These are phyloP conservation scores for Hypsizygus ulmarius DNA, from an alignment of 1,284 basidiomycete genomes.

Conservation along the genomic window DNA sequence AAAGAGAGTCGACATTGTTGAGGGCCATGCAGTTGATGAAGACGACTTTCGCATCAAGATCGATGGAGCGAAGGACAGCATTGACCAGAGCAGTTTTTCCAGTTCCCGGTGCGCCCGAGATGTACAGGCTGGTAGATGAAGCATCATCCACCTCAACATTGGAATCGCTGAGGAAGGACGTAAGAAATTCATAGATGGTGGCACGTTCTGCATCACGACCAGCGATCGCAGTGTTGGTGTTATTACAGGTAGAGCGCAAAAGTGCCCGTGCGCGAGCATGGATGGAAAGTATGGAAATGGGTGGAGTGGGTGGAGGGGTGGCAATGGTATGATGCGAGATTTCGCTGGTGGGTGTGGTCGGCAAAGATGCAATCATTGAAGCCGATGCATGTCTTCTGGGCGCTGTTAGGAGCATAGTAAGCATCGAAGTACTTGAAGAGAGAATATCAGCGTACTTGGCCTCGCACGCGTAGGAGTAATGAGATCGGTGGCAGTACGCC, in stretches of 20 bases:
- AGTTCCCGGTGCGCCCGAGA: constrained; percentile 78
- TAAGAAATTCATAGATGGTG: constrained; percentile 56
- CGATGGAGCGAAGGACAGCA: constrained; percentile 47
- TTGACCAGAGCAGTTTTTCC: constrained; percentile 82
- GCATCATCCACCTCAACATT: constrained; percentile 26
- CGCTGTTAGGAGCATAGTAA: constrained; percentile 4
- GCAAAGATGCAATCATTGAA: constrained; percentile 34
- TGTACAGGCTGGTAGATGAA: constrained; percentile 54
- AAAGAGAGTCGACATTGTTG: constrained; percentile 60
- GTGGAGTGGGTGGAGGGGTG: constrained; percentile 63
- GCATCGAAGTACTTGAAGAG: constrained; percentile 19
- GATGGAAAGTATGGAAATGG: constrained; percentile 49
- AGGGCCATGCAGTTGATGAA: constrained; percentile 79
- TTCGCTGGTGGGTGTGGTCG: constrained; percentile 40
- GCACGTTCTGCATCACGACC: constrained; percentile 64
- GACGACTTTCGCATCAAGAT: constrained; percentile 46
- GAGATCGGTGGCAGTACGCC: constrained; percentile 48
- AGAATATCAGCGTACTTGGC: constrained; percentile 29
- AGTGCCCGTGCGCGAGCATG: constrained; percentile 65
- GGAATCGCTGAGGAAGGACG: constrained; percentile 41
- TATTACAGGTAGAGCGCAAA: constrained; percentile 67
- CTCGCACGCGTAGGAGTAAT: constrained; percentile 40
- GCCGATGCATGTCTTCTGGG: constrained; percentile 40
- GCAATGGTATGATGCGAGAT: constrained; percentile 44
- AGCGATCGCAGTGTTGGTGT: constrained; percentile 44